Evolutionary conservation across 2,329 filamentous ascomycete species (phyloP), one percentile per base, ranked within the genome.

Genomic region (Aspergillus sp.): DNA sequence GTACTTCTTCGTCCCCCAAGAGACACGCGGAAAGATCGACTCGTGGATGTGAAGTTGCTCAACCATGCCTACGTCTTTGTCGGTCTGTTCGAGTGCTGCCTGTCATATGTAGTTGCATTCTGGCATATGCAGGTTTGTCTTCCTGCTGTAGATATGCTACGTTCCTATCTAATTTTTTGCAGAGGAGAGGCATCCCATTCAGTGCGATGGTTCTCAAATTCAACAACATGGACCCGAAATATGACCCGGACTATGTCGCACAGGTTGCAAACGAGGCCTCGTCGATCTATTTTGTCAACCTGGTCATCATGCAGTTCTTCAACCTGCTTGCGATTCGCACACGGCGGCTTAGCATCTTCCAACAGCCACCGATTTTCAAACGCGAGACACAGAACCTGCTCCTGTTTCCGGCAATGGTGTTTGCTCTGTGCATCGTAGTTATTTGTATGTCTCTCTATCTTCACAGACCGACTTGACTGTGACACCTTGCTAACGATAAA

Each of bases 241-340:
- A 82, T 10, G 79, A 81, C 47, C 69, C 78, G 1, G 81, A 82
- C 43, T 80, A 78, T 51, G 82, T 85, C 61, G 73, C 71, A 0
- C 68, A 74, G 24, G 78, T 82, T 56, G 72, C 87, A 20, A 86
- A 85, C 56, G 78, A 81, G 54, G 87, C 86, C 0, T 86, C 82
- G 35, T 88, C 84, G 14, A 85, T 93, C 54, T 92, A 92, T 70
- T 92, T 92, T 61, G 82, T 91, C 59, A 92, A 86, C 53, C 74
- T 93, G 19, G 88, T 93, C 2, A 84, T 92, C 45, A 90, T 92
- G 87, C 86, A 89, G 77, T 86, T 85, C 77, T 90, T 90, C 76
- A 89, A 87, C 65, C 76, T 91, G 3, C 80, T 91, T 63, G 83
- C 84, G 1, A 78, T 88, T 4, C 79, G 87, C 14, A 92, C 83